Base-by-base conservation (phyloP, 2,329 filamentous ascomycete genomes). In the Thyridium curvatum region DNA sequence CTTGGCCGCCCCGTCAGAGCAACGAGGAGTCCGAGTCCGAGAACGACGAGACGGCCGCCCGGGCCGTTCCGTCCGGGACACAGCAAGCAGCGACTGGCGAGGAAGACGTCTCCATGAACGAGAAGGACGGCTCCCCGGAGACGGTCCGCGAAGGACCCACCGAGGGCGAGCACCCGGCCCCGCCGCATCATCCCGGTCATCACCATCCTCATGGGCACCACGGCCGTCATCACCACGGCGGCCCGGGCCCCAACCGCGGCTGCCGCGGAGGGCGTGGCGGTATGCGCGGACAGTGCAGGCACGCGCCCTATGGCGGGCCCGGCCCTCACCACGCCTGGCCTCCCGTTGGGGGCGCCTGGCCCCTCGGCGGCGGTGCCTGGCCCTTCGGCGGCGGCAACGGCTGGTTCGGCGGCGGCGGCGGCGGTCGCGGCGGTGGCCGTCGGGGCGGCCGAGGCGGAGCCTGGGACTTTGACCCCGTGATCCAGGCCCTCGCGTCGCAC, bases 401-500 rank as follows among this genome's bases (percentile, higher is more conserved):
- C 9, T 38, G 41, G 33, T 39, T 39, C 29, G 37, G 39, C 12
- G 37, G 32, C 26, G 35, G 26, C 7, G 42, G 29, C 3, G 39
- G 37, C 12, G 35, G 31, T 28, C 41, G 41, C 15, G 50, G 46
- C 12, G 47, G 50, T n/a, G 39, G 37, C 12, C 35, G 31, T 28
- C 41, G 41, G 14, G 50, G 46, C 12, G 47, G 50, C 34, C 42
- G 44, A 35, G 46, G 21, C 21, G 21, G 21, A 26, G 21, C 21
- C 21, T 26, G 21, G 48, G 64, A 68, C 48, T 56, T 70, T 37
- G 46, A 55, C 17, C 55, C 53, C 28, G 45, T 68, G 46, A 59
- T 71, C 54, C 53, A 58, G 26, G 56, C 62, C 18, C 52, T 70
- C 41, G 55, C 60, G 4, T 47, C 47, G 42, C 65, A 72, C 45